Conservation (phyloP, 805 yeast species). For the Myxozyma melibiosi region DNA sequence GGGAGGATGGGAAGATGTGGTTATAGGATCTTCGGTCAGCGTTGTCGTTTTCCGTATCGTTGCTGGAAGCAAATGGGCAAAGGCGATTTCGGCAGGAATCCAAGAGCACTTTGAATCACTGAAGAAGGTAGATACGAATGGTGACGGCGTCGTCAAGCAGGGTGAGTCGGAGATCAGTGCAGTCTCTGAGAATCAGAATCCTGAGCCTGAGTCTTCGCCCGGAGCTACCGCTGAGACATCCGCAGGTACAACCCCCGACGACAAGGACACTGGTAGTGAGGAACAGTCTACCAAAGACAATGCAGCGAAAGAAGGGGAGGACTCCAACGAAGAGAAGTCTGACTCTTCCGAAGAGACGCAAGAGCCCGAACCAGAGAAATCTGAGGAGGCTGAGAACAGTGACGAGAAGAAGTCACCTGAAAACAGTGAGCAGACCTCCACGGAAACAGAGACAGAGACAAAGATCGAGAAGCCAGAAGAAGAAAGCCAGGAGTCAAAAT, state of each 20-base stretch:
- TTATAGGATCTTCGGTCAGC: slow-evolving; percentile 18
- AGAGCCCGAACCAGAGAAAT: neutral
- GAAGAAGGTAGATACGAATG: neutral
- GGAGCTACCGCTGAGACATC: neutral
- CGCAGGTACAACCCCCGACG: neutral
- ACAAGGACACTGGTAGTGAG: neutral
- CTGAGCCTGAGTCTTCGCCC: neutral
- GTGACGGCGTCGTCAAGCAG: neutral
- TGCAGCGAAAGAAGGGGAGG: neutral
- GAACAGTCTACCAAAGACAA: neutral
- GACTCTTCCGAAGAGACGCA: neutral
- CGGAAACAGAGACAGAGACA: neutral
- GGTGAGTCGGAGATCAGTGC: neutral
- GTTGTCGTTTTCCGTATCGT: slow-evolving; percentile 15
- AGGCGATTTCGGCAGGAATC: slow-evolving; percentile 5
- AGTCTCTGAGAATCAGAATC: neutral
- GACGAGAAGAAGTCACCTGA: neutral
- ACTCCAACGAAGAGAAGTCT: neutral
- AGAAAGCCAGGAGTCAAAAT: too few relatives aligned
- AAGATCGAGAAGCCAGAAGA: too few relatives aligned
- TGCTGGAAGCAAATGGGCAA: slow-evolving; percentile 23
- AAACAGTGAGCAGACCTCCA: neutral
- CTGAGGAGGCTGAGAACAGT: neutral
- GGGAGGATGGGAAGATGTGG: slow-evolving; percentile 18
- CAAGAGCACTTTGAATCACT: neutral